Percentiles rank a stretch among this genome's conserved stretches.
phyloP scores from a whole-genome alignment of 2,329 filamentous ascomycete genomes.

The Alternaria conjuncta region DNA sequence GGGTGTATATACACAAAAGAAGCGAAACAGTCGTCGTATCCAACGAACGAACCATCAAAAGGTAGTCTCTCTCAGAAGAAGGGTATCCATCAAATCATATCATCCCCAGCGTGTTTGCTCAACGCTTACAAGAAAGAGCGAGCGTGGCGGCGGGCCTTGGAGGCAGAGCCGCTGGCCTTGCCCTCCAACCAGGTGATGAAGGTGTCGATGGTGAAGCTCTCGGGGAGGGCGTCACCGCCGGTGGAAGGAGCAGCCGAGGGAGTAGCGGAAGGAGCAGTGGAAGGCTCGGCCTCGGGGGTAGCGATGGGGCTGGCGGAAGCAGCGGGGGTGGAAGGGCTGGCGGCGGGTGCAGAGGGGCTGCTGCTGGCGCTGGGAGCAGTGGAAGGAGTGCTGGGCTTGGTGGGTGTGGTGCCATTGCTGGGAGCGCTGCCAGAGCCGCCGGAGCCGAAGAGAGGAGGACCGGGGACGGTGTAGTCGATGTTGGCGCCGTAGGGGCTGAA shows the following conservation, averaged over 20 bases:
- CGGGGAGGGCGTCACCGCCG: conserved; percentile 24
- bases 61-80: background rate
- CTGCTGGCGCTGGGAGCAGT: conserved; percentile 11
- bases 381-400: conserved; percentile 19
- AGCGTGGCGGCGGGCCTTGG: conserved; percentile 38
- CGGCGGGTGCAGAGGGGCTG: conserved; percentile 13
- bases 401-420: conserved; percentile 12
- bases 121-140: conserved; percentile 28
- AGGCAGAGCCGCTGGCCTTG: conserved; percentile 23
- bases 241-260: conserved; percentile 21
- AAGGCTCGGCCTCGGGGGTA: conserved; percentile 5
- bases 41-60: conserved; percentile 14
- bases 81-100: conserved; percentile 1
- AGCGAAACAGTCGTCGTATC: conserved; percentile 18
- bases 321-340: conserved; percentile 9
- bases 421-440: conserved; percentile 17
- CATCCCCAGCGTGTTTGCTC: background rate
- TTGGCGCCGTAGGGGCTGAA: conserved; percentile 51
- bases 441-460: conserved; percentile 45
- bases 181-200: conserved; percentile 45
- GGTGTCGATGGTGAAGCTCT: conserved; percentile 43
- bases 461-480: conserved; percentile 52
- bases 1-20: conserved; percentile 25
- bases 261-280: background rate
- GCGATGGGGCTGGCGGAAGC: conserved; percentile 7